phyloP scores from a whole-genome alignment of 495 filamentous ascomycete genomes.

The Cladorrhinum samala region DNA sequence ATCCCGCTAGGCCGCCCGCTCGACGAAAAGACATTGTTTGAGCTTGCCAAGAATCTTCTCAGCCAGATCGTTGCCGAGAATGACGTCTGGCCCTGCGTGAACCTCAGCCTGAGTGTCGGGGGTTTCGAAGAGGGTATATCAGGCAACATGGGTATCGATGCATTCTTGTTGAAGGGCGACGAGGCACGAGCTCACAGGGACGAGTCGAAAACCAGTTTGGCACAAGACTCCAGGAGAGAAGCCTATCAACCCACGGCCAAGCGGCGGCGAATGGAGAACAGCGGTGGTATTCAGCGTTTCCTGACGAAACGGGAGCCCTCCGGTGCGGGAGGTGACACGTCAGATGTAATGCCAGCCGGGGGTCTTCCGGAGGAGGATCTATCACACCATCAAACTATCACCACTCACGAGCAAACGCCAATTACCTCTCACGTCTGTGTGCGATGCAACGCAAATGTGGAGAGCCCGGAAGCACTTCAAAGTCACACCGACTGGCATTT shows the following conservation, averaged over 20 bases:
- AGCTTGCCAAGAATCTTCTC: constrained; percentile 69
- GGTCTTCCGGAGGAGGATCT: constrained; percentile 11
- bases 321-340: neutral
- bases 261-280: constrained; percentile 45
- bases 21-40: constrained; percentile 66
- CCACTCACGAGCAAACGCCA: constrained; percentile 30
- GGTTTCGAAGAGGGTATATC: constrained; percentile 84
- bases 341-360: constrained; percentile 6
- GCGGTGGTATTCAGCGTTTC: constrained; percentile 53
- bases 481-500: constrained; percentile 97
- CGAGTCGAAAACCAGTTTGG: constrained; percentile 5
- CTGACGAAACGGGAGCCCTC: constrained; percentile 36
- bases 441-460: constrained; percentile 57
- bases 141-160: constrained; percentile 78
- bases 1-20: constrained; percentile 72
- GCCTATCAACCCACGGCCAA: constrained; percentile 44
- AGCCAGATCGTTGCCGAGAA: constrained; percentile 72
- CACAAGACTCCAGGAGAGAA: constrained; percentile 21
- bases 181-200: constrained; percentile 51
- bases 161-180: constrained; percentile 75
- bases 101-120: constrained; percentile 75
- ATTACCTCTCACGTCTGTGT: constrained; percentile 53
- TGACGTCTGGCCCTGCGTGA: constrained; percentile 77
- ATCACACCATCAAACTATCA: constrained; percentile 6
- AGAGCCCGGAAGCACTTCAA: constrained; percentile 48